A percentile compares a stretch with the other conserved stretches of the same genome.
Conservation (phyloP, 805 yeast genomes). For the Nakazawaea peltata region DNA sequence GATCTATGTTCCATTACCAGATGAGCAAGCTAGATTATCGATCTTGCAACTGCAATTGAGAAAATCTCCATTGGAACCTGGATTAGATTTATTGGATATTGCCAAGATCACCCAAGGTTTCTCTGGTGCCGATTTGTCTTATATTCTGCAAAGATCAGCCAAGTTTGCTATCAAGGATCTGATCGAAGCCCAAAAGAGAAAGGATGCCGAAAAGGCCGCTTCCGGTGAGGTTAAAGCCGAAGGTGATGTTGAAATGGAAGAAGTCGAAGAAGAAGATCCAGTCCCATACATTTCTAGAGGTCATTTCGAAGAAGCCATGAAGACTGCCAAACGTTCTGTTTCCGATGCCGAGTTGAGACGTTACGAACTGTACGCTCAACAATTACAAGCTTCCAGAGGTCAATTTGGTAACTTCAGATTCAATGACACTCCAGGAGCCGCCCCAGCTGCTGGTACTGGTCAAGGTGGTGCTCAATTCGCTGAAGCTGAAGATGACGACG, state of each 20-base stretch:
- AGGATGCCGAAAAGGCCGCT: slow-evolving; percentile 38
- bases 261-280: slow-evolving; percentile 78
- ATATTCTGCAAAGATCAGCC: slow-evolving; percentile 97
- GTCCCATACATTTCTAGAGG: slow-evolving; percentile 92
- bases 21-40: slow-evolving; percentile 87
- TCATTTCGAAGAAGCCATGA: slow-evolving; percentile 99
- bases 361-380: slow-evolving; percentile 97
- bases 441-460: slow-evolving; percentile 23
- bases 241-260: slow-evolving; percentile 33
- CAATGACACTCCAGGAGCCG: slow-evolving; percentile 34
- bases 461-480: slow-evolving; percentile 39
- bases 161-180: slow-evolving; percentile 98
- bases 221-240: slow-evolving; percentile 20
- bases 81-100: slow-evolving; percentile 78
- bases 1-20: slow-evolving; percentile 98
- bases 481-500: slow-evolving; percentile 39
- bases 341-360: slow-evolving; percentile 97
- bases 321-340: slow-evolving; percentile 96
- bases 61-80: slow-evolving; percentile 98
- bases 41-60: slow-evolving; percentile 94
- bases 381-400: slow-evolving; percentile 92
- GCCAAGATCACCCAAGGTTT: slow-evolving; percentile 95
- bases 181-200: slow-evolving; percentile 69
- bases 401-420: slow-evolving; percentile 87
- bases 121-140: slow-evolving; percentile 98